Conservation (phyloP, 805 yeast species). For the Wickerhamomyces bisporus region DNA sequence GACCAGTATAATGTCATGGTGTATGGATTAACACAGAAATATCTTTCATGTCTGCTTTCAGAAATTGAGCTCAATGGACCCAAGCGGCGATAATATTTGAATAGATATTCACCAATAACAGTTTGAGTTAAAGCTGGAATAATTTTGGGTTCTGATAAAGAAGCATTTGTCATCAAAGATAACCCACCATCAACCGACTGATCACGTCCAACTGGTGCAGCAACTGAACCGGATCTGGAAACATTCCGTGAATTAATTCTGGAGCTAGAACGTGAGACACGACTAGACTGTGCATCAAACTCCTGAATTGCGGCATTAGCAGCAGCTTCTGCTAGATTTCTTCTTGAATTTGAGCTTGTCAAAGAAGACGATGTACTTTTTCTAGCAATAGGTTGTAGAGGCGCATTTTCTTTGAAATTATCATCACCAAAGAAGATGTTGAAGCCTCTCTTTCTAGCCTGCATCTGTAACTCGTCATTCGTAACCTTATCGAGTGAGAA, state of each 20-base stretch:
- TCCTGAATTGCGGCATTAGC: constrained; percentile 25
- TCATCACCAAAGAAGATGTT: constrained; percentile 20
- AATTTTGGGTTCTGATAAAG: constrained; percentile 64
- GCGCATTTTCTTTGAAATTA: constrained; percentile 7
- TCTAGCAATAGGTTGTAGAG: constrained; percentile 9
- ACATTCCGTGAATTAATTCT: constrained; percentile 7
- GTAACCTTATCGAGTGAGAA: constrained; percentile 39
- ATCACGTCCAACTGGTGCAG: constrained; percentile 15
- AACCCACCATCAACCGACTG: constrained; percentile 30
- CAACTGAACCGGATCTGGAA: constrained; percentile 14
- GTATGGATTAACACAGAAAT: constrained; percentile 96
- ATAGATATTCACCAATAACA: constrained; percentile 85
- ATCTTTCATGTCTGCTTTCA: constrained; percentile 82
- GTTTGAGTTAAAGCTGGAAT: constrained; percentile 87
- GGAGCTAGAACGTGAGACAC: constrained; percentile 14
- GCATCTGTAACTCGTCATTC: constrained; percentile 38
- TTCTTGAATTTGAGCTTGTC: constrained; percentile 20
- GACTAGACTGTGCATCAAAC: constrained; percentile 18
- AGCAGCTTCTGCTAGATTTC: constrained; percentile 25
- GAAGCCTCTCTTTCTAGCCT: constrained; percentile 48
- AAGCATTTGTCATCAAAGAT: constrained; percentile 49
- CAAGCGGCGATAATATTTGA: constrained; percentile 75
- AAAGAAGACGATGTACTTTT: constrained; percentile 20
- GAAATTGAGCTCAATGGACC: constrained; percentile 70
- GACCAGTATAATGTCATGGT: constrained; percentile 91